Evolutionary conservation across 164 flowering plant species (phyloP).

Genomic region (Annona cherimola): DNA sequence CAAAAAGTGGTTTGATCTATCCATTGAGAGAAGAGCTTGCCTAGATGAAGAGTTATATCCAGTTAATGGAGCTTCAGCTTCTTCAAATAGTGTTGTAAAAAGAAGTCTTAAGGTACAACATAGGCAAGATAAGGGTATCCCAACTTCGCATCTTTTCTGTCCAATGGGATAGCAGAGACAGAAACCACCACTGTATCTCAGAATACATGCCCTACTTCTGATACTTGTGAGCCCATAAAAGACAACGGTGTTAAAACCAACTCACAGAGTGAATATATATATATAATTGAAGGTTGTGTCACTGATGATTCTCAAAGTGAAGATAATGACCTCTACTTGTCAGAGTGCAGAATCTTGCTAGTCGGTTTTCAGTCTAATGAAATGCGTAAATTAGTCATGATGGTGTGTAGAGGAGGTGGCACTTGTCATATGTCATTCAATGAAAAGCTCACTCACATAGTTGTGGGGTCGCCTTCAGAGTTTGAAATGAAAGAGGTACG

Average conservation of each 20-base stretch:
- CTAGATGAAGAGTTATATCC: constrained; percentile 79
- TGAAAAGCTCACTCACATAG: constrained; percentile 78
- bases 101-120: constrained; percentile 19
- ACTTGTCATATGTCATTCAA: constrained; percentile 68
- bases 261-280: constrained; percentile 29
- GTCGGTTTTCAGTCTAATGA: constrained; percentile 78
- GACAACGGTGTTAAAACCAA: constrained; percentile 27
- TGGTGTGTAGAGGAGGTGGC: constrained; percentile 89
- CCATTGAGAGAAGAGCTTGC: constrained; percentile 72
- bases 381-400: constrained; percentile 64
- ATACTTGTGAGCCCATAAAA: constrained; percentile 26
- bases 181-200: constrained; percentile 60
- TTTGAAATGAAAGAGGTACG: constrained; percentile 67
- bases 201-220: constrained; percentile 36
- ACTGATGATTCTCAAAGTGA: constrained; percentile 86
- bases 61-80: constrained; percentile 42
- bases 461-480: constrained; percentile 81
- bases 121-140: constrained; percentile 33
- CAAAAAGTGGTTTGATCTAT: constrained; percentile 80
- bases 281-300: constrained; percentile 46
- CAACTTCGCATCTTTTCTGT: constrained; percentile 30
- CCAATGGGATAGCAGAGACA: constrained; percentile 27
- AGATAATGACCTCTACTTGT: constrained; percentile 74
- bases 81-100: constrained; percentile 31
- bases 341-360: constrained; percentile 75